Base-by-base conservation (phyloP, 1,284 basidiomycete species). In the Inonotus hispidus region DNA sequence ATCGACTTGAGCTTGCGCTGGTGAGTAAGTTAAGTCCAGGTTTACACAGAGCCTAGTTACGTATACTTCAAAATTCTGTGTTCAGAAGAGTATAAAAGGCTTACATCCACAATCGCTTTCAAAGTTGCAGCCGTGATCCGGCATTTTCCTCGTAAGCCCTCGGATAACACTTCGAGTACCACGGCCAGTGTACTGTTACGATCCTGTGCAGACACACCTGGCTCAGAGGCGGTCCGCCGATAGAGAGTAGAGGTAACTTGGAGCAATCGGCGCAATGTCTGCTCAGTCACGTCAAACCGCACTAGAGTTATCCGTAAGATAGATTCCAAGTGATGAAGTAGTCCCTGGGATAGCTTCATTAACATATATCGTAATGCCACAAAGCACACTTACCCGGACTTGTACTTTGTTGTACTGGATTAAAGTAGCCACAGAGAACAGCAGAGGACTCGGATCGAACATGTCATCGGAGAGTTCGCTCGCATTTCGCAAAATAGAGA, bases 381-480 rank as follows among this genome's bases (percentile, higher is more conserved):
- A n/a, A 45, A 62, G 11, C 56, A 46, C 1, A 69, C 75, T 63
- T 64, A 87, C 87, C 62, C 81, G 75, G 68, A 78, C 79, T 53
- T 81, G 76, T n/a, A 76, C 70, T 68, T 82, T 83, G 71, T 88
- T 86, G 67, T 83, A 77, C 59, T 83, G 78, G 11, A 87, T 74
- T 27, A 89, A 72, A 7, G 75, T 74, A 4, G 80, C 73, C 1
- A 78, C 73, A 58, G 87, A 78, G 1, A 72, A 55, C 16, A 90
- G 66, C 14, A 89, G 66, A 3, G 85, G 76, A 13, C 81, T 81
- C 3, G 83, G 77, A 66, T 88, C 79, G 53, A 85, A 76, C 1
- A 66, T 68, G 16, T 77, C 73, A 53, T 73, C 68, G 27, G 70
- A 59, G 68, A 79, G 78, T 62, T 88, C 87, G 7, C 81, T 78